Evolutionary conservation across 352 stramenopile species (phyloP).

Genomic region (Pythium myriotylum): DNA sequence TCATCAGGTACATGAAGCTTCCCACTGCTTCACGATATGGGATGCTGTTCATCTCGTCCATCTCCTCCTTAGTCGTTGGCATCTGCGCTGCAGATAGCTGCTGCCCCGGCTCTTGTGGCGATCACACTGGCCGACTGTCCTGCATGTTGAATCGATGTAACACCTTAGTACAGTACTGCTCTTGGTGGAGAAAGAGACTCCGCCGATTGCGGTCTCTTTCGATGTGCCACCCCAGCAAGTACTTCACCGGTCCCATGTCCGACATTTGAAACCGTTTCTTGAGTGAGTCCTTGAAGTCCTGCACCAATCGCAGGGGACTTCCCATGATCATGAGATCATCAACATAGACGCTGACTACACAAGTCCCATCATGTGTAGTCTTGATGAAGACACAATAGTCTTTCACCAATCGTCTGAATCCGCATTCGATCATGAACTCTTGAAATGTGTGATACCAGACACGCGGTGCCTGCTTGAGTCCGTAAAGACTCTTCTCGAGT

Average conservation of each 20-base stretch:
- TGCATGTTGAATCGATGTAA: conserved; percentile 11
- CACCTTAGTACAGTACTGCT: conserved; percentile 20
- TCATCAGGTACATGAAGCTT: conserved; percentile 31
- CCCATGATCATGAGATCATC: conserved; percentile 29
- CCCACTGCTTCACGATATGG: conserved; percentile 23
- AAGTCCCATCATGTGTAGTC: conserved; percentile 2
- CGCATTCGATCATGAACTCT: conserved; percentile 10
- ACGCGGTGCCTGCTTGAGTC: conserved; percentile 22
- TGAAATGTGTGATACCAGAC: conserved; percentile 19
- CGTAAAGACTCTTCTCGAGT: conserved; percentile 22
- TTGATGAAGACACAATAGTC: conserved; percentile 28
- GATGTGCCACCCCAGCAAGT: conserved; percentile 20
- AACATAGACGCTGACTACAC: conserved; percentile 24
- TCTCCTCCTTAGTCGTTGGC: not conserved
- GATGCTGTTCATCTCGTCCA: conserved; percentile 9
- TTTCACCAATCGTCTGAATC: conserved; percentile 19
- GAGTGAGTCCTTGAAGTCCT: conserved; percentile 5
- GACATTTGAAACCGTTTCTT: conserved; percentile 16
- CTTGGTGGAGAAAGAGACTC: conserved; percentile 22
- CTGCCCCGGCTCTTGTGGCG: conserved; percentile 3
- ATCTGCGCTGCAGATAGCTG: not conserved
- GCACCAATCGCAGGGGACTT: not conserved
- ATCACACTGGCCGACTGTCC: not conserved
- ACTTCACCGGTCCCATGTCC: conserved; percentile 14
- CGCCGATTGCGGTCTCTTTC: not conserved